Conservation (phyloP, 805 yeast species). For the Wickerhamomyces chaumierensis region DNA sequence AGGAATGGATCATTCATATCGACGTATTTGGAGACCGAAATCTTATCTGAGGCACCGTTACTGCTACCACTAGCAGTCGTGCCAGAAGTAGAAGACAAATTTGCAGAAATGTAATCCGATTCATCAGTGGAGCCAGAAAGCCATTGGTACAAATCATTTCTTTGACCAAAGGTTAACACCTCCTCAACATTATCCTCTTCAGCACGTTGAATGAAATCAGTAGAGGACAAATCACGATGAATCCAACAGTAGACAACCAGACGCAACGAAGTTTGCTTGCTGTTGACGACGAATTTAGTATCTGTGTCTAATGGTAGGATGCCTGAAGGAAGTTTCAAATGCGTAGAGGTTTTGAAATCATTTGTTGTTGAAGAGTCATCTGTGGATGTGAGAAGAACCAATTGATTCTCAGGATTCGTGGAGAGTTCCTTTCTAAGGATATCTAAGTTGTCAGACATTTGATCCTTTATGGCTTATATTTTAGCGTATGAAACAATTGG, state of each 20-base stretch:
- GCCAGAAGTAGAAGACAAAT: background rate
- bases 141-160: slow-evolving; percentile 78
- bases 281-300: slow-evolving; percentile 50
- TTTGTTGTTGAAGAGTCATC: slow-evolving; percentile 18
- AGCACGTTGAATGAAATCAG: slow-evolving; percentile 73
- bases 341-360: slow-evolving; percentile 26
- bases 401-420: slow-evolving; percentile 6
- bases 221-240: slow-evolving; percentile 58
- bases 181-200: slow-evolving; percentile 42
- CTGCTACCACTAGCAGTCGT: too few relatives aligned
- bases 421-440: slow-evolving; percentile 20
- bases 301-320: slow-evolving; percentile 27
- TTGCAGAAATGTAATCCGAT: slow-evolving; percentile 36
- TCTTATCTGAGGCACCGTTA: too few relatives aligned
- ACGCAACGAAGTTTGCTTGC: slow-evolving; percentile 35
- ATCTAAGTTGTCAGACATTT: slow-evolving; percentile 8
- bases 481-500: too few relatives aligned
- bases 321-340: slow-evolving; percentile 15
- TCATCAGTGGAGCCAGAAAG: slow-evolving; percentile 55
- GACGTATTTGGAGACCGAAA: background rate
- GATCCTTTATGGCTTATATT: too few relatives aligned
- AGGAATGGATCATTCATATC: slow-evolving; percentile 21
- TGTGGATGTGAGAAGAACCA: slow-evolving; percentile 1
- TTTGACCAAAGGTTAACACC: slow-evolving; percentile 72
- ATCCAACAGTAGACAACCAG: slow-evolving; percentile 72